These are phyloP conservation scores for Tricharina praecox DNA, from an alignment of 495 filamentous ascomycete species.

Conservation along the genomic window DNA sequence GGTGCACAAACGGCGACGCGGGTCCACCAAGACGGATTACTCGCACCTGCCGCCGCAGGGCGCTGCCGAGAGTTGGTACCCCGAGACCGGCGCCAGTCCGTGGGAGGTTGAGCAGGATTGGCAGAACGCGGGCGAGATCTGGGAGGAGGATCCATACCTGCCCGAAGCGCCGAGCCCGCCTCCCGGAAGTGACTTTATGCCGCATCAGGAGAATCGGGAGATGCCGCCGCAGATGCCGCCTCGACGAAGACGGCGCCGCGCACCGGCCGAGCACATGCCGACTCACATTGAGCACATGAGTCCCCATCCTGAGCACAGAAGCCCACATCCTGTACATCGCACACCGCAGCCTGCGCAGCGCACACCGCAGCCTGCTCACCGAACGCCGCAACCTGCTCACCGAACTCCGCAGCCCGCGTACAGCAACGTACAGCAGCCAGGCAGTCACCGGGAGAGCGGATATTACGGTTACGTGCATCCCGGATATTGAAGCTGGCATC, in stretches of 20 bases:
- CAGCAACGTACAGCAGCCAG: too few relatives aligned
- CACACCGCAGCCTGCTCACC: too few relatives aligned
- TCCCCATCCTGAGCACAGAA: too few relatives aligned
- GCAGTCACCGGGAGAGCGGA: not conserved
- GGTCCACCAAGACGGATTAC: not conserved
- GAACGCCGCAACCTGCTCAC: too few relatives aligned
- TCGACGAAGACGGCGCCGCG: not conserved
- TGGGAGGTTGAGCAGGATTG: conserved; percentile 4
- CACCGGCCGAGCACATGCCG: not conserved
- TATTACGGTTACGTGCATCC: not conserved
- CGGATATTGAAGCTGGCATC: too few relatives aligned
- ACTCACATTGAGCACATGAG: not conserved
- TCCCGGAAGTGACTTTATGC: not conserved
- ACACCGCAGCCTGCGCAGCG: too few relatives aligned
- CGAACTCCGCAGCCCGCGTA: not conserved
- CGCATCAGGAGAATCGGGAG: not conserved
- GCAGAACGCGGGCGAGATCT: not conserved
- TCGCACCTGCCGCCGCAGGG: conserved; percentile 3
- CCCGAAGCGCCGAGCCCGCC: conserved; percentile 7
- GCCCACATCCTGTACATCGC: too few relatives aligned
- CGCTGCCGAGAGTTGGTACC: conserved; percentile 3
- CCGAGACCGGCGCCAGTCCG: not conserved
- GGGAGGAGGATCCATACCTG: conserved; percentile 1
- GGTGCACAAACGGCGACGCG: not conserved
- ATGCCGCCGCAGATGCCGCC: not conserved